Conservation (phyloP, 148 eudicot genomes). For the Heliamphora exappendiculata region DNA sequence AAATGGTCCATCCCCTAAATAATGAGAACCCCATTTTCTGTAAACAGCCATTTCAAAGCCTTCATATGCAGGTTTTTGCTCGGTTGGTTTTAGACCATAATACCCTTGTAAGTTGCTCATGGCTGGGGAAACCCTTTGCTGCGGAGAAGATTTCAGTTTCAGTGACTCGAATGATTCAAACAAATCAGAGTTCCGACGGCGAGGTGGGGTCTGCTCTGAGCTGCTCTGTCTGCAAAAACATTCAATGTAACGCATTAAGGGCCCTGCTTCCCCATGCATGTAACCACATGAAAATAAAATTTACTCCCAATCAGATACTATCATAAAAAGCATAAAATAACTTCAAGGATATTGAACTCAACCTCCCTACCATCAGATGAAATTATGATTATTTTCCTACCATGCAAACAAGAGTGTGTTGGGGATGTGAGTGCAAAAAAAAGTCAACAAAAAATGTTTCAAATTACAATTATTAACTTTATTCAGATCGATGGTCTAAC, state of each 20-base stretch:
- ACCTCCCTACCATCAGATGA: background rate
- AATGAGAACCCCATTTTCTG: constrained; percentile 36
- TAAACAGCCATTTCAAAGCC: constrained; percentile 77
- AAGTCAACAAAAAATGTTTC: background rate
- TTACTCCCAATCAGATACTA: background rate
- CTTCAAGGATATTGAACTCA: background rate
- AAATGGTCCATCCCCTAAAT: constrained; percentile 41
- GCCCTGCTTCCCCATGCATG: background rate
- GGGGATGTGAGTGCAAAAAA: background rate
- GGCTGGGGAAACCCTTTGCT: constrained; percentile 57
- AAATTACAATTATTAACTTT: background rate
- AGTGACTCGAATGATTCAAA: constrained; percentile 61
- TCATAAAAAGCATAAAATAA: background rate
- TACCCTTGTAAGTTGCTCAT: constrained; percentile 75
- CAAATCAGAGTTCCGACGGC: constrained; percentile 48
- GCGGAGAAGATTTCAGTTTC: constrained; percentile 42
- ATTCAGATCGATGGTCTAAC: no score
- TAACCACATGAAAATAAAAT: background rate
- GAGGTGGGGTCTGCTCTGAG: constrained; percentile 45
- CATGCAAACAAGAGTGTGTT: background rate
- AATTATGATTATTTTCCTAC: background rate
- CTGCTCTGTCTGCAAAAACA: constrained; percentile 44
- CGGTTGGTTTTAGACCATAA: constrained; percentile 47
- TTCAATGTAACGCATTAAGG: background rate
- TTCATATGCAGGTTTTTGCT: constrained; percentile 28